A percentile compares a stretch with the other conserved stretches of the same genome.
Evolutionary conservation across 202 grass and related monocot species (phyloP).

Genomic region (Digitaria exilis): DNA sequence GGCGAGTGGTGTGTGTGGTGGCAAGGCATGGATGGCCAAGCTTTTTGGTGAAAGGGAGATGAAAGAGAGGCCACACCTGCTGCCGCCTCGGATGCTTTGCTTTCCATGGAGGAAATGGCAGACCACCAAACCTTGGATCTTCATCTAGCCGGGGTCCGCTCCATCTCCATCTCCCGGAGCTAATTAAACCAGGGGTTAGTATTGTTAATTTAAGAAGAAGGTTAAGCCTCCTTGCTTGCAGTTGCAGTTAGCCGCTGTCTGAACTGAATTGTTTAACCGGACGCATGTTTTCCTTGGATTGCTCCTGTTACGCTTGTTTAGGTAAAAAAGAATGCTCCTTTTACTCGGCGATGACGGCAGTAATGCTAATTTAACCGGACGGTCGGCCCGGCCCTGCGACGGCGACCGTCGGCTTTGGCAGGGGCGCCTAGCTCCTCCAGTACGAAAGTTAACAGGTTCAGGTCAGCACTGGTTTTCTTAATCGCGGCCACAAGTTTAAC

Average conservation of each 20-base stretch:
- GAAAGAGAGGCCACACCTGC: conserved; percentile 13
- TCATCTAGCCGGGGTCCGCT: background rate
- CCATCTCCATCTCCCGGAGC: background rate
- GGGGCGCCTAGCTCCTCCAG: background rate
- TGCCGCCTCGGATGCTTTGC: conserved; percentile 14
- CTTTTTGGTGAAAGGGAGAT: conserved; percentile 46
- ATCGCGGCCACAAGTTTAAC: conserved; percentile 39
- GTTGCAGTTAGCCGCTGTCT: conserved; percentile 33
- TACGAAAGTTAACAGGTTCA: background rate
- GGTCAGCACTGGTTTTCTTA: background rate
- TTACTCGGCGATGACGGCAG: conserved; percentile 14
- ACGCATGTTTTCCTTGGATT: background rate
- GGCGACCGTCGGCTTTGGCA: background rate
- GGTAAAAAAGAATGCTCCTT: background rate
- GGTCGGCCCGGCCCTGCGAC: conserved; percentile 40
- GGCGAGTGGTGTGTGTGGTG: background rate
- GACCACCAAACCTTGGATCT: conserved; percentile 44
- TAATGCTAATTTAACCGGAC: conserved; percentile 29
- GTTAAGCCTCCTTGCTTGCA: no score
- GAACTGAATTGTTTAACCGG: conserved; percentile 1
- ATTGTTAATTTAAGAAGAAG: background rate
- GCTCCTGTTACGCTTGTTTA: background rate
- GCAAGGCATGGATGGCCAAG: conserved; percentile 29
- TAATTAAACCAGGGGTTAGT: background rate
- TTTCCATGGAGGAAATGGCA: conserved; percentile 15